These are phyloP conservation scores for Setomelanomma holmii DNA, from an alignment of 2,329 filamentous ascomycete genomes.

Conservation along the genomic window DNA sequence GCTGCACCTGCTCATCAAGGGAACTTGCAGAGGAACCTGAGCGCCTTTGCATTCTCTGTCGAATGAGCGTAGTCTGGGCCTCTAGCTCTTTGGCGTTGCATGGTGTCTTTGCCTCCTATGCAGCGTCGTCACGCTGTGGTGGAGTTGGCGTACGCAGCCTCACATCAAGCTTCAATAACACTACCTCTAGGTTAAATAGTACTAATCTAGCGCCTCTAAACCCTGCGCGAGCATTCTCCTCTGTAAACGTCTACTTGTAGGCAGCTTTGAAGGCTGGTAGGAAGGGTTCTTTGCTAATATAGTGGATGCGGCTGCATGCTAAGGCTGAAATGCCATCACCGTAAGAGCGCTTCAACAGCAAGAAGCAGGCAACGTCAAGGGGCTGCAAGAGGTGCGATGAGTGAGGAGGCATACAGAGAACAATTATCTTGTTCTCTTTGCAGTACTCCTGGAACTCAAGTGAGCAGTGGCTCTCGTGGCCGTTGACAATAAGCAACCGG, in stretches of 20 bases:
- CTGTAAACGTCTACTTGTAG: slow-evolving; percentile 22
- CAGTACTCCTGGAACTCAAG: slow-evolving; percentile 39
- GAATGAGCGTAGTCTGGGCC: slow-evolving; percentile 12
- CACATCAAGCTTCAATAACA: slow-evolving; percentile 39
- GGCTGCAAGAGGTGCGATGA: slow-evolving; percentile 47
- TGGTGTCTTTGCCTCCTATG: slow-evolving; percentile 11
- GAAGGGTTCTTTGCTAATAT: slow-evolving; percentile 25
- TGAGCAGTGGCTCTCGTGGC: slow-evolving; percentile 13
- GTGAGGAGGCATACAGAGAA: slow-evolving; percentile 41
- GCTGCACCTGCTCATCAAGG: slow-evolving; percentile 8
- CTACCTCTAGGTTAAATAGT: slow-evolving; percentile 35
- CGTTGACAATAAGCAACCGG: slow-evolving; percentile 16
- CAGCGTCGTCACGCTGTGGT: background rate
- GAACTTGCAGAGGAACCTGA: slow-evolving; percentile 8
- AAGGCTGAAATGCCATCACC: slow-evolving; percentile 32
- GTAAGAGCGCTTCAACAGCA: slow-evolving; percentile 40
- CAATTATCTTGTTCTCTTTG: slow-evolving; percentile 12
- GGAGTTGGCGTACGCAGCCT: background rate
- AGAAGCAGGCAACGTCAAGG: slow-evolving; percentile 48
- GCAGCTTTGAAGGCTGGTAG: slow-evolving; percentile 7
- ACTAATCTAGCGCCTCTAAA: slow-evolving; percentile 40
- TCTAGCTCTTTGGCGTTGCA: slow-evolving; percentile 9
- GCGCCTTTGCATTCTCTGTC: slow-evolving; percentile 6
- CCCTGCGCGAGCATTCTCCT: slow-evolving; percentile 29
- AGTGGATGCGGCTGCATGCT: slow-evolving; percentile 31